Evolutionary conservation across 2,329 filamentous ascomycete species (phyloP).

Genomic region (Botrytis elliptica): DNA sequence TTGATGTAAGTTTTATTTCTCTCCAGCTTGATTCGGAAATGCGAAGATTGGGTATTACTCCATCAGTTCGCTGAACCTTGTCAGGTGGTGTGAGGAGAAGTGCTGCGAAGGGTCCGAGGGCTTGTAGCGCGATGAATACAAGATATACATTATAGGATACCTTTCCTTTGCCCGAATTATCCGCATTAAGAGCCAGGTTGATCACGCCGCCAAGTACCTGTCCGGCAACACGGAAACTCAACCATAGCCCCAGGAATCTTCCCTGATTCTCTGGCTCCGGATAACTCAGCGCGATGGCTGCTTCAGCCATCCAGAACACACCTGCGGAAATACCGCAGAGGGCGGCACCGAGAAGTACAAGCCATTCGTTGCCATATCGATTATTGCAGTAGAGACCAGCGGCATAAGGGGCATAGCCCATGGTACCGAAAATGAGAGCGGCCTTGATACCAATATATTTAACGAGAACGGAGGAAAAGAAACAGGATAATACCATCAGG

Average conservation of each 20-base stretch:
- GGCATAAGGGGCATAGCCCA: slow-evolving; percentile 70
- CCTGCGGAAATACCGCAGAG: slow-evolving; percentile 49
- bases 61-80: slow-evolving; percentile 64
- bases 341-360: slow-evolving; percentile 56
- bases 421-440: slow-evolving; percentile 67
- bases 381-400: slow-evolving; percentile 73
- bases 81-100: slow-evolving; percentile 60
- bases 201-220: slow-evolving; percentile 72
- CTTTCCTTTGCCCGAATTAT: slow-evolving; percentile 57
- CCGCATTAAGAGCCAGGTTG: slow-evolving; percentile 64
- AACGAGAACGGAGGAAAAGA: slow-evolving; percentile 62
- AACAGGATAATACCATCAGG: slow-evolving; percentile 70
- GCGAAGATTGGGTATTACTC: slow-evolving; percentile 57
- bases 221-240: slow-evolving; percentile 56
- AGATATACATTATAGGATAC: slow-evolving; percentile 69
- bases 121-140: slow-evolving; percentile 70
- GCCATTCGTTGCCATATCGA: slow-evolving; percentile 66
- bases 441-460: slow-evolving; percentile 69
- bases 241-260: slow-evolving; percentile 66
- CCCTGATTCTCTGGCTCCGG: slow-evolving; percentile 68
- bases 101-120: slow-evolving; percentile 61
- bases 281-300: slow-evolving; percentile 70
- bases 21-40: slow-evolving; percentile 56
- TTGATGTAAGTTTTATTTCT: slow-evolving; percentile 60
- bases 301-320: slow-evolving; percentile 74